A percentile compares a stretch with the other conserved stretches of the same genome.
Evolutionary conservation across 2,329 filamentous ascomycete species (phyloP).

Genomic region (Mycocentrospora acerina): DNA sequence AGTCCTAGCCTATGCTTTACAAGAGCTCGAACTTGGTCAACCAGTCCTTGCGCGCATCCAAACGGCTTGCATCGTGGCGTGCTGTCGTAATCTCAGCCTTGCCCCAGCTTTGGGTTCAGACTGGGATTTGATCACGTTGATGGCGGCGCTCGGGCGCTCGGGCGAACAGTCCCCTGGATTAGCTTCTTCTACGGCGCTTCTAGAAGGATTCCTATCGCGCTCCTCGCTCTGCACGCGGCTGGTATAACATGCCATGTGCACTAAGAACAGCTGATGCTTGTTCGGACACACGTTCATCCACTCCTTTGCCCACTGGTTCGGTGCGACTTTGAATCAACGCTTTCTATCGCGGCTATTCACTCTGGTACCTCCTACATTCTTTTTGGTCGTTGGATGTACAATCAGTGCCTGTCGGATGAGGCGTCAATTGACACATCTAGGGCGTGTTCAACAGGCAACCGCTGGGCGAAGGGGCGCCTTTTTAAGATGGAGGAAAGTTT

Average conservation of each 20-base stretch:
- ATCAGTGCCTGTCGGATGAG: conserved; percentile 7
- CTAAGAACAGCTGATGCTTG: conserved; percentile 35
- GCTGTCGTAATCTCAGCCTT: conserved; percentile 35
- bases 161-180: conserved; percentile 32
- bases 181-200: conserved; percentile 41
- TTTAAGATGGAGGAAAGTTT: conserved; percentile 37
- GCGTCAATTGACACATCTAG: no score
- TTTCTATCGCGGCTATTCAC: conserved; percentile 5
- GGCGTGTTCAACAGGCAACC: background rate
- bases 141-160: conserved; percentile 29
- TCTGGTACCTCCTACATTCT: conserved; percentile 9
- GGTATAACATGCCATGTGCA: conserved; percentile 37
- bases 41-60: conserved; percentile 28
- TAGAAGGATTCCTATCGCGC: conserved; percentile 40
- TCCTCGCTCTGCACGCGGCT: conserved; percentile 37
- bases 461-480: conserved; percentile 13
- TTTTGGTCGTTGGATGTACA: no score
- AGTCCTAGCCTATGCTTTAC: no score
- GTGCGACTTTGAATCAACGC: conserved; percentile 20
- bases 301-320: conserved; percentile 27
- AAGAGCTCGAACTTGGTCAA: no score
- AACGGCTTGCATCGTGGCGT: conserved; percentile 33
- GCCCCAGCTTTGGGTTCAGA: conserved; percentile 40
- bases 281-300: conserved; percentile 36
- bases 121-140: conserved; percentile 27